phyloP scores from a whole-genome alignment of 1,139 yeast species.

The Magnusiomyces ingens region DNA sequence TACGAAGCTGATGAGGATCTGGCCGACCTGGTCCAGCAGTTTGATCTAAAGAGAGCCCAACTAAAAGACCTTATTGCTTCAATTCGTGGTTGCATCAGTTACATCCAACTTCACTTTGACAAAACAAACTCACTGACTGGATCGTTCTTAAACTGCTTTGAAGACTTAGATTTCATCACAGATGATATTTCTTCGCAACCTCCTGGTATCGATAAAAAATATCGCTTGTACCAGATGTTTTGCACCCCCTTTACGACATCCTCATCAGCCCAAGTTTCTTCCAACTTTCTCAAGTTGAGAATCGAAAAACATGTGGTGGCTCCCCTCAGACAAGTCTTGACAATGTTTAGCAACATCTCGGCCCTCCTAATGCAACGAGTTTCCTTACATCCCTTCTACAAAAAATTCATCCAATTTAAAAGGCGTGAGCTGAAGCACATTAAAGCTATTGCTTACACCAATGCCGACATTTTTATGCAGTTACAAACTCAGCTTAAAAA shows the following conservation, averaged over 20 bases:
- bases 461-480: constrained; percentile 24
- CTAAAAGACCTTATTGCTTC: constrained; percentile 21
- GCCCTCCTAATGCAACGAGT: constrained; percentile 21
- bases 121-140: no score
- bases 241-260: constrained; percentile 23
- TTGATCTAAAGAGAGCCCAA: constrained; percentile 18
- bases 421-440: no score
- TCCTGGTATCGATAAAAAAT: not conserved
- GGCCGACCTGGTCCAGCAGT: constrained; percentile 20
- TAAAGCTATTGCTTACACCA: no score
- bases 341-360: constrained; percentile 24
- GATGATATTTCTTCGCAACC: not conserved
- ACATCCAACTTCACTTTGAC: constrained; percentile 24
- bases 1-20: constrained; percentile 22
- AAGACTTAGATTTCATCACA: not conserved
- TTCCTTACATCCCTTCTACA: constrained; percentile 20
- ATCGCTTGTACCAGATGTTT: constrained; percentile 23
- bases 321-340: constrained; percentile 23
- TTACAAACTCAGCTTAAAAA: constrained; percentile 25
- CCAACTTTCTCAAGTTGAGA: constrained; percentile 19
- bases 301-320: constrained; percentile 25
- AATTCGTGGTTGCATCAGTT: constrained; percentile 18
- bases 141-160: not conserved
- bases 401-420: constrained; percentile 22
- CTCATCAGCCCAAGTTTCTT: constrained; percentile 22